Base-by-base conservation (phyloP, 2,329 filamentous ascomycete genomes). In the Phaeophleospora eucalypticola region DNA sequence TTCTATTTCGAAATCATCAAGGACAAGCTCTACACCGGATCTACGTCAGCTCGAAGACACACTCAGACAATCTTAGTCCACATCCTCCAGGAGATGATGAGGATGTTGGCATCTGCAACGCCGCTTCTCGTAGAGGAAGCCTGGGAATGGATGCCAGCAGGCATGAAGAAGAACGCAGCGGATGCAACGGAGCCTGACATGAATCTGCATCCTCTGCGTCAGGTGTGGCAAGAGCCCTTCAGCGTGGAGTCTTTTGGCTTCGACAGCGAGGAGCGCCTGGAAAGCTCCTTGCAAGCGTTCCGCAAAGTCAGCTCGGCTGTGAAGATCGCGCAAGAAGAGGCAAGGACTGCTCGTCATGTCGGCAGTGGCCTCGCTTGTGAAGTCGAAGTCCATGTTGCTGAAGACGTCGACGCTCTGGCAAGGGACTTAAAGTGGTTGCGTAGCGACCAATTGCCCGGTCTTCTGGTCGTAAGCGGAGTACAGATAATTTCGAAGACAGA, bases 1-100 rank as follows among this genome's bases (percentile, higher is more conserved):
- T 95, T 96, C 67, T 98, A 97, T 66, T 81, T 98, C 47, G 93
- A 98, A 68, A 83, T 87, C 0, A 76, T 90, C 59, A 98, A 98
- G 68, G 93, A 98, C 61, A 78, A 88, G 2, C 74, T 97, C 1
- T 98, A 98, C 71, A 93, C 90, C 37, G 87, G 86, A 21, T 80
- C 83, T 50, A 79, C 80, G 12, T 76, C 79, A 12, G 84, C 86
- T 38, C 73, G 81, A 43, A 62, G 71, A 19, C 71, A 73, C 17
- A 77, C 79, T 1, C 81, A 84, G 56, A 75, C 71, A 4, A 75
- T 79, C 2, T 67, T 84, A 6, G 74, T 73, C 38, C 65, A 76
- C 20, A 80, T 96, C 45, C 82, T 91, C 51, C 70, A 80, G 4
- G 82, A 88, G 29, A 73, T 96, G 15, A 71, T 90, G 51, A 79